Evolutionary conservation across 371 early-diverging fungal species (phyloP).

Genomic region (Lichtheimia ornata): DNA sequence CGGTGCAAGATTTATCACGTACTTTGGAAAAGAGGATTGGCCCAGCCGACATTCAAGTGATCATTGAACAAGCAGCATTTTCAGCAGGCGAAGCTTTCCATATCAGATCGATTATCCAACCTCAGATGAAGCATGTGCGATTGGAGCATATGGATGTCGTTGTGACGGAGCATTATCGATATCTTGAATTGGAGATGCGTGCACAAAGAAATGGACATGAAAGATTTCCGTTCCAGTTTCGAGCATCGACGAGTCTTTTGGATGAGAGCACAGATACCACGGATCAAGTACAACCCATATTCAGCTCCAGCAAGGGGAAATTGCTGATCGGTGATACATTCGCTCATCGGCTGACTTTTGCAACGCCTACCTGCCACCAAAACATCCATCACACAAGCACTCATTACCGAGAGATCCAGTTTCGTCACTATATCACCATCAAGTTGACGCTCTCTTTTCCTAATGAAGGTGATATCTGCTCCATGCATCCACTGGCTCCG

Average conservation of each 20-base stretch:
- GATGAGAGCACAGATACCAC: constrained; percentile 8
- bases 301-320: constrained; percentile 20
- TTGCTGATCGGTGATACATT: constrained; percentile 27
- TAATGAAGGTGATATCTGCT: constrained; percentile 19
- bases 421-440: constrained; percentile 34
- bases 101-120: constrained; percentile 37
- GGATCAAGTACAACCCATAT: constrained; percentile 23
- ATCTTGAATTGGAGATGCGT: constrained; percentile 34
- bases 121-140: constrained; percentile 36
- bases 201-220: constrained; percentile 30
- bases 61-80: constrained; percentile 46
- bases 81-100: constrained; percentile 44
- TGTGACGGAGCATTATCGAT: constrained; percentile 31
- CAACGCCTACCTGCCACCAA: constrained; percentile 40
- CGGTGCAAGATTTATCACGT: constrained; percentile 34
- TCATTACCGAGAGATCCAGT: constrained; percentile 34
- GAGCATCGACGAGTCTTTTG: not conserved
- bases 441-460: constrained; percentile 32
- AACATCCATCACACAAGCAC: constrained; percentile 41
- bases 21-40: constrained; percentile 40
- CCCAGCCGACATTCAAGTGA: constrained; percentile 35
- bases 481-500: constrained; percentile 6
- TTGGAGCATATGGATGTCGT: constrained; percentile 35
- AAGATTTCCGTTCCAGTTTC: constrained; percentile 20
- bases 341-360: constrained; percentile 40